Evolutionary conservation across 306 rosid genomes (phyloP), one percentile per base, ranked within the genome.

Genomic region (Trichosanthes truncata): DNA sequence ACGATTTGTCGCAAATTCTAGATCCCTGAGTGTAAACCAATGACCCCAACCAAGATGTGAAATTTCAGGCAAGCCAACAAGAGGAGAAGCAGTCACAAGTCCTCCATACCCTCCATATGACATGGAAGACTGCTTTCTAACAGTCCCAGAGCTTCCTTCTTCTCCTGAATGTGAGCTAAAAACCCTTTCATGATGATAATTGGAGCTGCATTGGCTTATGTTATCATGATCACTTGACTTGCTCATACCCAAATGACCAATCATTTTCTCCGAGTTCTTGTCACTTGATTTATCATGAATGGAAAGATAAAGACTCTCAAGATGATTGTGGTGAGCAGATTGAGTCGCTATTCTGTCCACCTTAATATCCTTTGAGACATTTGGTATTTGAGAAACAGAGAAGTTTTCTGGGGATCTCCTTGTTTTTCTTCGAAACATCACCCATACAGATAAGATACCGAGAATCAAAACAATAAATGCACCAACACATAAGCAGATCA

Each of bases 1-100:
- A 56, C 90, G 86, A 74, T 83, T 86, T 38, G 98, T 94, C 0
- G 97, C 92, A 71, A 78, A 88, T 79, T 94, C 89, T 36, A 94
- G 91, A 90, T 94, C 98, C 82, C 98, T 88, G 81, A 94, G 97
- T 20, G 97, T 94, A 85, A 94, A 94, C 97, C 98, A 94, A 85
- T 94, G 98, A 80, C 98, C 98, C 98, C 98, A 94, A 26, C 97
- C 98, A 83, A 92, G 97, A 89, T 89, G 98, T 52, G 98, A 94
- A 87, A 87, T 40, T 89, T 94, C 98, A 0, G 98, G 98, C 91
- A 94, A 79, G 46, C 97, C 97, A 76, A 89, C 45, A 45, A 92
- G 75, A 81, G 98, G 98, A 82, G 98, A 94, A 71, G 97, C 89
- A 26, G 98, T 84, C 33, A 87, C 85, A 55, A 80, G 79, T 56